Evolutionary conservation across 345 rosid genomes (phyloP).

Genomic region (Linum trigynum): DNA sequence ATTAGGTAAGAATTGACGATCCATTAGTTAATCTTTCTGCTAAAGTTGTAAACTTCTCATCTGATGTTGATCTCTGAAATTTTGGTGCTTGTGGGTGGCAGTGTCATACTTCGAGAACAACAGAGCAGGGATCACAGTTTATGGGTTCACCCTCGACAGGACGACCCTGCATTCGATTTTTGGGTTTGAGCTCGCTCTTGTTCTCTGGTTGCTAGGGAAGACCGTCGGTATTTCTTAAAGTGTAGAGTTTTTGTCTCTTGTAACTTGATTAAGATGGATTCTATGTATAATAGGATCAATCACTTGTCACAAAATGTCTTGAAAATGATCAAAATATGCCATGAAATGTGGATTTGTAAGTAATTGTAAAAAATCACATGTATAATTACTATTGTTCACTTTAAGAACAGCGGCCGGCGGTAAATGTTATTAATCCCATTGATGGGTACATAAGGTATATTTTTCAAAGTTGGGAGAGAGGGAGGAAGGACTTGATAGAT

Average conservation of each 20-base stretch:
- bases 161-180: conserved; percentile 76
- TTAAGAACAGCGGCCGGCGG: too few species aligned
- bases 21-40: not conserved
- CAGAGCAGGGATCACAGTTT: conserved; percentile 75
- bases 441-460: too few species aligned
- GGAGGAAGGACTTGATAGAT: too few species aligned
- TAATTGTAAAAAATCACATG: too few species aligned
- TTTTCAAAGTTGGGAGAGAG: too few species aligned
- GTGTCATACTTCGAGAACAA: conserved; percentile 93
- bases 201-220: conserved; percentile 85
- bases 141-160: conserved; percentile 71
- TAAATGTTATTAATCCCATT: too few species aligned
- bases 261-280: too few species aligned
- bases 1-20: conserved; percentile 38
- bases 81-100: conserved; percentile 25
- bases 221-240: conserved; percentile 58
- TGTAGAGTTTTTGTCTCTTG: not conserved
- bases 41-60: not conserved
- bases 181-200: conserved; percentile 75
- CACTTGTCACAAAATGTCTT: not conserved
- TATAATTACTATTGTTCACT: too few species aligned
- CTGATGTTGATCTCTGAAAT: not conserved
- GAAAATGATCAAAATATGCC: not conserved
- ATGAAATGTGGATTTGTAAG: too few species aligned
- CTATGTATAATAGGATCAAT: too few species aligned